phyloP scores from a whole-genome alignment of 805 yeast genomes.

The Wickerhamomyces ciferrii region DNA sequence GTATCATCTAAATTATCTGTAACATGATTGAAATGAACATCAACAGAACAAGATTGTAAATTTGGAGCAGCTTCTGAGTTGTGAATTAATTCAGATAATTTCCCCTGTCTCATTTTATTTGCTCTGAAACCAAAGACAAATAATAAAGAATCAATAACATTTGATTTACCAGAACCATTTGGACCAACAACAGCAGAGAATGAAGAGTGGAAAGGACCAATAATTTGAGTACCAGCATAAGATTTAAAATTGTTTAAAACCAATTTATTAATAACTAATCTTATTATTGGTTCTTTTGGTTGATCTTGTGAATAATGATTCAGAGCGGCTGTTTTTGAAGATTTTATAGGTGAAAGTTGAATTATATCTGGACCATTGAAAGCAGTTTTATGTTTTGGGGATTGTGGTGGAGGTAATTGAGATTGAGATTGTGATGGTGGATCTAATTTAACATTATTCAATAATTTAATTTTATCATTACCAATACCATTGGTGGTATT shows the following conservation, averaged over 20 bases:
- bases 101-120: constrained; percentile 92
- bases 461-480: constrained; percentile 4
- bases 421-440: constrained; percentile 10
- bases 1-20: constrained; percentile 48
- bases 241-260: constrained; percentile 87
- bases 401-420: constrained; percentile 15
- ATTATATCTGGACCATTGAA: constrained; percentile 33
- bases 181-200: constrained; percentile 99
- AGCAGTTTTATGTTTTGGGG: constrained; percentile 29
- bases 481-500: too few species aligned
- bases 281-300: constrained; percentile 30
- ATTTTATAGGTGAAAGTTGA: constrained; percentile 33
- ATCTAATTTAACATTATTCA: constrained; percentile 9
- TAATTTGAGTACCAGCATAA: constrained; percentile 86
- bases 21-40: constrained; percentile 80
- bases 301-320: constrained; percentile 22
- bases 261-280: constrained; percentile 72
- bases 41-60: constrained; percentile 79
- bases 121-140: constrained; percentile 98
- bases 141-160: constrained; percentile 92
- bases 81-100: constrained; percentile 88
- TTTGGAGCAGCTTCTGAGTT: constrained; percentile 71
- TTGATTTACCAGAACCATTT: constrained; percentile 96
- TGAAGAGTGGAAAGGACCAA: constrained; percentile 92
- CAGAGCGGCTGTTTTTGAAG: constrained; percentile 26